phyloP scores from a whole-genome alignment of 2,329 filamentous ascomycete genomes.

The Hirsutella rhossiliensis region DNA sequence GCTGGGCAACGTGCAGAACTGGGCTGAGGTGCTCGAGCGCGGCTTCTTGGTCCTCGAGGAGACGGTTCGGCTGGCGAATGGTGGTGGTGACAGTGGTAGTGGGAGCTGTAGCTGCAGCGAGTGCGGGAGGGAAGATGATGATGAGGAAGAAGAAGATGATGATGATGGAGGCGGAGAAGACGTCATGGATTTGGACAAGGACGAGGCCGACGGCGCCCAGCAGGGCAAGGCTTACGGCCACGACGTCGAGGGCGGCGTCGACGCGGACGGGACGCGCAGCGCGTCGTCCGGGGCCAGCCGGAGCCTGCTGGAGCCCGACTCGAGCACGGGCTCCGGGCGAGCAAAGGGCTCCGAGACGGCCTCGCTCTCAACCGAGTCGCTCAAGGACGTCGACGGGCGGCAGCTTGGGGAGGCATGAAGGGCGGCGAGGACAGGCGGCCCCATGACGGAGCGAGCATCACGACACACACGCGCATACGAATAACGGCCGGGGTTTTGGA shows the following conservation, averaged over 20 bases:
- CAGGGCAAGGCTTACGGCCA: slow-evolving; percentile 4
- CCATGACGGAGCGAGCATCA: no score
- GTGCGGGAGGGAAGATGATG: slow-evolving; percentile 15
- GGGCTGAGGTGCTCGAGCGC: slow-evolving; percentile 69
- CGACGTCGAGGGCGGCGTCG: slow-evolving; percentile 10
- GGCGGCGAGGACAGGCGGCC: no score
- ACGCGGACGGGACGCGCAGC: slow-evolving; percentile 11
- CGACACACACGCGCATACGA: background rate
- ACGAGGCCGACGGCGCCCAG: background rate
- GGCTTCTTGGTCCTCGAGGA: slow-evolving; percentile 54
- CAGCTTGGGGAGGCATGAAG: background rate
- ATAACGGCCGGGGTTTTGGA: background rate
- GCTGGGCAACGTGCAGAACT: slow-evolving; percentile 73
- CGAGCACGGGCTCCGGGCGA: slow-evolving; percentile 19
- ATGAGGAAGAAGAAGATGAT: slow-evolving; percentile 5
- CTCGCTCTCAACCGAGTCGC: slow-evolving; percentile 20
- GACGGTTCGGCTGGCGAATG: slow-evolving; percentile 44
- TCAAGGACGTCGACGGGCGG: slow-evolving; percentile 6
- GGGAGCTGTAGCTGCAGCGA: slow-evolving; percentile 23
- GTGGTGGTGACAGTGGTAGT: slow-evolving; percentile 9
- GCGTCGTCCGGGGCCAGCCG: slow-evolving; percentile 24
- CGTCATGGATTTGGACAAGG: slow-evolving; percentile 9
- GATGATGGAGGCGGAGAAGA: slow-evolving; percentile 3
- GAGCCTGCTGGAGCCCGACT: slow-evolving; percentile 24
- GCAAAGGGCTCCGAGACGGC: slow-evolving; percentile 26